Evolutionary conservation across 257 asterid genomes (phyloP).

Genomic region (Ophiorrhiza pumila): DNA sequence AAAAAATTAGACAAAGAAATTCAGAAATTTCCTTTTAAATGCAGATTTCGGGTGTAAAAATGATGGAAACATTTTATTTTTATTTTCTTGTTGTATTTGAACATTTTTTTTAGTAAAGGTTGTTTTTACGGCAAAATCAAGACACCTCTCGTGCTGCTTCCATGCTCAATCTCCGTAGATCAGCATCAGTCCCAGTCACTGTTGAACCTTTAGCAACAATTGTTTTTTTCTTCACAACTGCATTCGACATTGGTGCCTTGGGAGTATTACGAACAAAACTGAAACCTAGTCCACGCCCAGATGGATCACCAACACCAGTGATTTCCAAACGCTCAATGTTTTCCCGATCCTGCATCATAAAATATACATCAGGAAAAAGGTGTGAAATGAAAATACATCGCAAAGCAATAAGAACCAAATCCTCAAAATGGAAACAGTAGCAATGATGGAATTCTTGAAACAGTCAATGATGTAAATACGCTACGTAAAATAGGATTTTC

Average conservation of each 20-base stretch:
- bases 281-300: conserved; percentile 98
- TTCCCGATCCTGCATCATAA: conserved; percentile 68
- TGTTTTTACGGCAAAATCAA: conserved; percentile 16
- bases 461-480: not conserved
- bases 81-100: not conserved
- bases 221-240: conserved; percentile 74
- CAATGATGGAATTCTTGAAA: not conserved
- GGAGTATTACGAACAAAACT: conserved; percentile 90
- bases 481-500: not conserved
- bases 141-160: conserved; percentile 97
- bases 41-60: not conserved
- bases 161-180: conserved; percentile 98
- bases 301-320: conserved; percentile 98
- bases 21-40: not conserved
- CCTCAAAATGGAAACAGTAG: conserved; percentile 5
- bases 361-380: not conserved
- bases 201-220: conserved; percentile 86
- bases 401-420: conserved; percentile 4
- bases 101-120: not conserved
- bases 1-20: not conserved
- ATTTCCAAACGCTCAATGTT: conserved; percentile 95
- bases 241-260: conserved; percentile 79
- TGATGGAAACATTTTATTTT: not conserved
- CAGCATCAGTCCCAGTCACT: conserved; percentile 99
- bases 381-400: not conserved